phyloP scores from a whole-genome alignment of 1,139 yeast species.

The Suhomyces guaymorum region DNA sequence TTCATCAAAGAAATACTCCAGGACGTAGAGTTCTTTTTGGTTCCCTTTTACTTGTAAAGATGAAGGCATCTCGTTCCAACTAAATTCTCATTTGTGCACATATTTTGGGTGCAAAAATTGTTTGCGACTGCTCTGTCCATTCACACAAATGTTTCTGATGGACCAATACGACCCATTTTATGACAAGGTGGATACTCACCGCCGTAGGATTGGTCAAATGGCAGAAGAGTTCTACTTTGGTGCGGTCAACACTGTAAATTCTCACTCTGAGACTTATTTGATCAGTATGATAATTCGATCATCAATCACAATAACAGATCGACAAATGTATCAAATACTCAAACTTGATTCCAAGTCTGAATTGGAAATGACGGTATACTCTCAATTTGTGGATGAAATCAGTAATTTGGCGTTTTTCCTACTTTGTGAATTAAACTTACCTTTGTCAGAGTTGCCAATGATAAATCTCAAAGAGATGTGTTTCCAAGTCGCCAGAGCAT shows the following conservation, averaged over 20 bases:
- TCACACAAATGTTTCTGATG: background rate
- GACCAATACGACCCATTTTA: no score
- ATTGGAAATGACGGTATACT: background rate
- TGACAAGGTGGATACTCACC: no score
- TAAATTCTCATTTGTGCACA: background rate
- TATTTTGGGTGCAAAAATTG: slow-evolving; percentile 4
- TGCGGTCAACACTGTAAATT: slow-evolving; percentile 1
- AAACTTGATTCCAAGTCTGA: background rate
- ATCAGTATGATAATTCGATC: slow-evolving; percentile 3
- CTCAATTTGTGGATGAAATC: background rate
- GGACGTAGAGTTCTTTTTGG: background rate
- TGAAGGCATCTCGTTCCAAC: no score
- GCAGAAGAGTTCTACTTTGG: no score
- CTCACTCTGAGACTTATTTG: slow-evolving; percentile 1
- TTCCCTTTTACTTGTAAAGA: no score
- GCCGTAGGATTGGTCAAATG: no score
- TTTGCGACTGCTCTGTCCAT: background rate
- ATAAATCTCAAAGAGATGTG: slow-evolving; percentile 24
- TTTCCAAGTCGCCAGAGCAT: slow-evolving; percentile 23
- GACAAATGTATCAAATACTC: background rate
- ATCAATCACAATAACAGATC: background rate
- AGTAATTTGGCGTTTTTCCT: background rate
- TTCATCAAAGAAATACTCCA: no score
- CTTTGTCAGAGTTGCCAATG: slow-evolving; percentile 19
- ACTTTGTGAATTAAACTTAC: background rate